phyloP scores from a whole-genome alignment of 2,329 filamentous ascomycete genomes.

The Stachybotrys chartarum region DNA sequence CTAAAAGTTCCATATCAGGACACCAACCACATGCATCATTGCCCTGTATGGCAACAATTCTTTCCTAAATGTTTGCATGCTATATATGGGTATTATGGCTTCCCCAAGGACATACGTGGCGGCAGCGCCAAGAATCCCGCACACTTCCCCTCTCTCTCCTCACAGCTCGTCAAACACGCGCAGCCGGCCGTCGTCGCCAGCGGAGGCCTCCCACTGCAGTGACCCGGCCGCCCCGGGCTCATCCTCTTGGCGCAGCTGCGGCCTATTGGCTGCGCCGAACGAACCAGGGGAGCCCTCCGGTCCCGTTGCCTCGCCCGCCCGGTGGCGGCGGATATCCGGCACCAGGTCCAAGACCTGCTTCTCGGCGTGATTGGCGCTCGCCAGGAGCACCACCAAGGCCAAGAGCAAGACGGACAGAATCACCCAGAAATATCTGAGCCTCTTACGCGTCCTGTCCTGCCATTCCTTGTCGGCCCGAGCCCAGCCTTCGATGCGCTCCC shows the following conservation, averaged over 20 bases:
- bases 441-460: constrained; percentile 58
- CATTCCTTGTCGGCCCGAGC: constrained; percentile 60
- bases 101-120: not conserved
- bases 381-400: constrained; percentile 36
- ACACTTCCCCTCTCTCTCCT: constrained; percentile 8
- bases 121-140: not conserved
- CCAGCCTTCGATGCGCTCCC: constrained; percentile 58
- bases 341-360: constrained; percentile 1
- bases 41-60: no score
- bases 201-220: constrained; percentile 17
- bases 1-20: no score
- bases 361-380: constrained; percentile 17
- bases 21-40: no score
- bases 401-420: constrained; percentile 44
- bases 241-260: constrained; percentile 9
- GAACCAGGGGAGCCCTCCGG: not conserved
- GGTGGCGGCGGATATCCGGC: constrained; percentile 1
- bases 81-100: not conserved
- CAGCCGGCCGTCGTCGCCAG: constrained; percentile 27
- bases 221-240: constrained; percentile 13
- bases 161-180: constrained; percentile 40
- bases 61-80: no score
- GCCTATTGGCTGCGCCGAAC: not conserved
- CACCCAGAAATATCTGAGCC: constrained; percentile 58
- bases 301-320: not conserved